Percentiles rank a stretch among this genome's conserved stretches.
Evolutionary conservation across 208 protist genomes (phyloP).

Genomic region (Phytomonas serpens): DNA sequence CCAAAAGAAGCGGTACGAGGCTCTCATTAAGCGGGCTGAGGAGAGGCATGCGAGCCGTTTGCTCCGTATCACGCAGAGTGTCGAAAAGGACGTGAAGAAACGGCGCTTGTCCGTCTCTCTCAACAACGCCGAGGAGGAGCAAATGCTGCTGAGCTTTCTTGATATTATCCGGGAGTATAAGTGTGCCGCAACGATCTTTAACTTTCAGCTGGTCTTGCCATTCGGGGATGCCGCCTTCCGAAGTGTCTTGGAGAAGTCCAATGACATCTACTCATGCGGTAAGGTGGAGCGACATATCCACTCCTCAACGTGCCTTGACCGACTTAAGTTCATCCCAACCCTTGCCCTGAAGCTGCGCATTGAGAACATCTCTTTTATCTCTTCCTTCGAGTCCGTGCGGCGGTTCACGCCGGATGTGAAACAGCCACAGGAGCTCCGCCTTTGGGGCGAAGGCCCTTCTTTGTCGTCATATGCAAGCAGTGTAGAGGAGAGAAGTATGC

Average conservation of each 20-base stretch:
- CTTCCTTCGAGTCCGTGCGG: conserved; percentile 25
- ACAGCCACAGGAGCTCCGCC: neutral
- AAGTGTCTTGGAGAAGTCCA: conserved; percentile 53
- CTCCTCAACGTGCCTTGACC: conserved; percentile 38
- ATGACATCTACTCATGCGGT: conserved; percentile 35
- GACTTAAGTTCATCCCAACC: conserved; percentile 62
- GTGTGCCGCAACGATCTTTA: conserved; percentile 44
- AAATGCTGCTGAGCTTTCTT: conserved; percentile 28
- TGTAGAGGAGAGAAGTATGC: conserved; percentile 10
- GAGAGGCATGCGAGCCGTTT: conserved; percentile 29
- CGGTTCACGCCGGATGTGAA: conserved; percentile 14
- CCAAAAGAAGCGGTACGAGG: conserved; percentile 46
- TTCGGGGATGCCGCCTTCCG: conserved; percentile 78
- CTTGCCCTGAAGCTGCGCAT: conserved; percentile 68
- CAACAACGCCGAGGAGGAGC: conserved; percentile 8
- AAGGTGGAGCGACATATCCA: conserved; percentile 35
- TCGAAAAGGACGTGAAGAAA: conserved; percentile 27
- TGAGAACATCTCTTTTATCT: conserved; percentile 45
- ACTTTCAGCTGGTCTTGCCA: conserved; percentile 72
- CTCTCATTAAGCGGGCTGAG: conserved; percentile 28
- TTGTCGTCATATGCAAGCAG: neutral
- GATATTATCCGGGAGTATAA: conserved; percentile 7
- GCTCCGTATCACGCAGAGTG: conserved; percentile 35
- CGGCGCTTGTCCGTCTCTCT: conserved; percentile 16
- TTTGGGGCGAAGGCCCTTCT: neutral